Conservation (phyloP, 2,329 filamentous ascomycete genomes). For the Pleoardoris graminearum region DNA sequence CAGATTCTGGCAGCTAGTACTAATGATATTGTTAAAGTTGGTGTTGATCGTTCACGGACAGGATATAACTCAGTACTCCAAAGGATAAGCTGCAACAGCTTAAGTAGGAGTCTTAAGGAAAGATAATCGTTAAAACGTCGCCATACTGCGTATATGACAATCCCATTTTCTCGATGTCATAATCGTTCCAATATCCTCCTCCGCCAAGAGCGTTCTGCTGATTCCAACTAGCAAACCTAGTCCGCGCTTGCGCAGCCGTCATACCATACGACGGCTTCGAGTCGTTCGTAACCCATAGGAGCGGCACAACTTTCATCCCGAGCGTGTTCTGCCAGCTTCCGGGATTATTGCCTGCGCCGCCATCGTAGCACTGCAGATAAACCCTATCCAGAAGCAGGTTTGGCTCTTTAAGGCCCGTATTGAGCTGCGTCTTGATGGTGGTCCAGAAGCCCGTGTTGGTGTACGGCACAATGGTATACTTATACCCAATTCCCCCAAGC, state of each 20-base stretch:
- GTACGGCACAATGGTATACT: slow-evolving; percentile 52
- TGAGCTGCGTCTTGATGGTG: slow-evolving; percentile 30
- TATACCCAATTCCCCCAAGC: slow-evolving; percentile 49
- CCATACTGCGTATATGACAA: slow-evolving; percentile 45
- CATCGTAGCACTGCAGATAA: slow-evolving; percentile 54
- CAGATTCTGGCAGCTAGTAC: too few species aligned
- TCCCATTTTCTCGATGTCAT: slow-evolving; percentile 52
- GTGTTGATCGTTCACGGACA: too few species aligned
- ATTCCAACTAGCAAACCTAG: slow-evolving; percentile 45
- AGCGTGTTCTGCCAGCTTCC: slow-evolving; percentile 44
- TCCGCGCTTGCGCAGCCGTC: slow-evolving; percentile 44
- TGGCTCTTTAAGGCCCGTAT: slow-evolving; percentile 29
- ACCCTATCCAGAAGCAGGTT: slow-evolving; percentile 45
- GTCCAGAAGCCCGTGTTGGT: slow-evolving; percentile 48
- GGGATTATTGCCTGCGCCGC: slow-evolving; percentile 49
- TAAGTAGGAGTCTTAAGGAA: too few species aligned
- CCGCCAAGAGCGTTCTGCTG: slow-evolving; percentile 36
- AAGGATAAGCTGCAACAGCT: too few species aligned
- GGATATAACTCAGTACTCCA: too few species aligned
- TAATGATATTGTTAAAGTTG: too few species aligned
- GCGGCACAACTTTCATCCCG: slow-evolving; percentile 49
- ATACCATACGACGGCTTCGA: slow-evolving; percentile 50
- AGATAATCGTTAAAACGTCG: slow-evolving; percentile 23
- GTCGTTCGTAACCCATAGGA: slow-evolving; percentile 53
- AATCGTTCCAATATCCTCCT: slow-evolving; percentile 55